These are phyloP conservation scores for Passalora sequoiae DNA, from an alignment of 2,329 filamentous ascomycete species.

Conservation along the genomic window DNA sequence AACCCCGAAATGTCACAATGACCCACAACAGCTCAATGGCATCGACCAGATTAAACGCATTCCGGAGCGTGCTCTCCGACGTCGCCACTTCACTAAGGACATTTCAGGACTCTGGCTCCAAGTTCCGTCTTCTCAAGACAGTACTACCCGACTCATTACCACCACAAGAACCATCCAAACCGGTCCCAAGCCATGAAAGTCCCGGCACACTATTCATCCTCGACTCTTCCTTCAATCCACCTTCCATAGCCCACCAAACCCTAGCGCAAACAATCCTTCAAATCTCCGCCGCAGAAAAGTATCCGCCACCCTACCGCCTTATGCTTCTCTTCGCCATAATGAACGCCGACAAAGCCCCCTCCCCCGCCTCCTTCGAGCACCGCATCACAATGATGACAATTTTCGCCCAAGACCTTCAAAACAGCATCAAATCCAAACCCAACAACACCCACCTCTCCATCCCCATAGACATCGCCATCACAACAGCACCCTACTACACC, in stretches of 20 bases:
- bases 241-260: conserved; percentile 54
- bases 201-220: conserved; percentile 54
- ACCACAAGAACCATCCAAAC: conserved; percentile 17
- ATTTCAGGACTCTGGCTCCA: conserved; percentile 39
- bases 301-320: conserved; percentile 42
- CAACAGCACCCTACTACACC: conserved; percentile 67
- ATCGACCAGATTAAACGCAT: conserved; percentile 13
- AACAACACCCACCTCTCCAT: conserved; percentile 36
- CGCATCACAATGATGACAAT: conserved; percentile 66
- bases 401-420: conserved; percentile 55
- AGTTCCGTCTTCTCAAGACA: conserved; percentile 35
- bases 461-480: conserved; percentile 62
- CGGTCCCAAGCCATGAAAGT: conserved; percentile 14
- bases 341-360: conserved; percentile 62
- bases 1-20: conserved; percentile 2
- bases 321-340: conserved; percentile 58
- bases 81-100: conserved; percentile 40
- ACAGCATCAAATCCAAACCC: conserved; percentile 11
- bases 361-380: conserved; percentile 63
- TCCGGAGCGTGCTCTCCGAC: conserved; percentile 14
- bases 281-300: conserved; percentile 29
- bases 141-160: conserved; percentile 19
- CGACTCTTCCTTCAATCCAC: conserved; percentile 63
- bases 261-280: conserved; percentile 52
- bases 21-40: conserved; percentile 10